Base-by-base conservation (phyloP, 2,329 filamentous ascomycete genomes). In the Fusarium virguliforme region DNA sequence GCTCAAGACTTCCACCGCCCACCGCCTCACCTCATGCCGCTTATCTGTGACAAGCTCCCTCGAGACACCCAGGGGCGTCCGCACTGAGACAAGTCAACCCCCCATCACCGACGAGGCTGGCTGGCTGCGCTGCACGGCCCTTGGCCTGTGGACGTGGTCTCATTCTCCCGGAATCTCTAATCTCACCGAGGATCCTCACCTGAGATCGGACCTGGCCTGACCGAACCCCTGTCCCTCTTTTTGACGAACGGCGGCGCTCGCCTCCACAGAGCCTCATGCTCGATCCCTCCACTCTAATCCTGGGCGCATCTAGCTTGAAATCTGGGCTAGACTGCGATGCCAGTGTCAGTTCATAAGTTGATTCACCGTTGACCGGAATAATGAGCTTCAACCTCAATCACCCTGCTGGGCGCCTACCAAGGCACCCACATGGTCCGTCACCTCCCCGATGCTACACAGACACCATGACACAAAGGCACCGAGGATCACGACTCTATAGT, bases 181-280 rank as follows among this genome's bases (percentile, higher is more conserved):
- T 71, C 73, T 75, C 73, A 74, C 71, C 71, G 71, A 74, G 70
- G 74, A 71, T 70, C 60, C 67, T 75, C 73, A 71, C 71, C 73
- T 71, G 73, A 71, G 68, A 68, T 72, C 61, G 51, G 65, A 72
- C 71, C 68, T 65, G 73, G 62, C 55, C 73, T 68, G 64, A 75
- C 62, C 60, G 58, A 66, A 71, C 46, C 69, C 68, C 69, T 71
- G 43, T 38, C 32, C 24, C 18, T 50, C n/a, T 43, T 51, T 37
- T 46, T 22, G 41, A 46, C 22, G n/a, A n/a, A n/a, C n/a, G 28
- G n/a, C 48, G 48, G 43, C 32, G 41, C 35, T 54, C 35, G 48
- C 58, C 58, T 60, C 56, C 43, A 61, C 43, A 61, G 40, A 46
- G 65, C 50, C 56, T 46, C 41, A 18, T 63, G 43, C 46, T 65